A percentile compares a stretch with the other conserved stretches of the same genome.
phyloP scores from a whole-genome alignment of 1,284 basidiomycete species.

The Ceratobasidium sp. region DNA sequence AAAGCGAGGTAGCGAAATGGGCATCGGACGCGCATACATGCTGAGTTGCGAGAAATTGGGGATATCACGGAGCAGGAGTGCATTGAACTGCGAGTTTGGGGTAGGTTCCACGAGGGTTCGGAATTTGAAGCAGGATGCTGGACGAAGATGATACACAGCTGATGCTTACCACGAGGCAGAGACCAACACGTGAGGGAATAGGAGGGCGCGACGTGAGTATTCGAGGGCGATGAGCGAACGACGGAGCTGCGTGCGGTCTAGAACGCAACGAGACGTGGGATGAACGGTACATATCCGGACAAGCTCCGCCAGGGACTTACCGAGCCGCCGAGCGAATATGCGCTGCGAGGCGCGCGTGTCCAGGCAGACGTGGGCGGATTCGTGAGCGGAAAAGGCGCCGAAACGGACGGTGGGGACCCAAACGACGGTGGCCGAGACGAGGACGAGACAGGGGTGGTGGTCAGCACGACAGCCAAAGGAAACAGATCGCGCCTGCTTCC shows the following conservation, averaged over 20 bases:
- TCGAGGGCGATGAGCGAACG: slow-evolving; percentile 33
- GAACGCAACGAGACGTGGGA: slow-evolving; percentile 13
- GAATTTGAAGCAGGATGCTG: slow-evolving; percentile 43
- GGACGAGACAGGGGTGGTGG: slow-evolving; percentile 32
- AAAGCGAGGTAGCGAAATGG: slow-evolving; percentile 25
- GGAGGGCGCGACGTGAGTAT: slow-evolving; percentile 28
- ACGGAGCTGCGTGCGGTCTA: slow-evolving; percentile 26
- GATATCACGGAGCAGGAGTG: slow-evolving; percentile 21
- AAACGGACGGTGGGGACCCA: background rate
- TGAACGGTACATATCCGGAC: slow-evolving; percentile 20
- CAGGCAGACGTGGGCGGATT: background rate
- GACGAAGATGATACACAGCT: slow-evolving; percentile 33
- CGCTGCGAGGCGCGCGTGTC: background rate
- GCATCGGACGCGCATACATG: slow-evolving; percentile 42
- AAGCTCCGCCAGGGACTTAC: slow-evolving; percentile 19
- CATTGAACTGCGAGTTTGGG: slow-evolving; percentile 37
- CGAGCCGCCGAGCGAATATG: background rate
- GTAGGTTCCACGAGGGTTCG: slow-evolving; percentile 39
- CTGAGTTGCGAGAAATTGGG: slow-evolving; percentile 29
- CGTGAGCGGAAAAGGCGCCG: background rate
- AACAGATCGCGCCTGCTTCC: slow-evolving; percentile 41
- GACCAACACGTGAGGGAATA: slow-evolving; percentile 34
- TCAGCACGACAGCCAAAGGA: slow-evolving; percentile 28
- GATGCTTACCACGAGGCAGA: slow-evolving; percentile 42
- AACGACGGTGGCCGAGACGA: background rate